A percentile compares a stretch with the other conserved stretches of the same genome.
Evolutionary conservation across 73 alveolate species (phyloP).

Genomic region (Tetrahymena elliotti): DNA sequence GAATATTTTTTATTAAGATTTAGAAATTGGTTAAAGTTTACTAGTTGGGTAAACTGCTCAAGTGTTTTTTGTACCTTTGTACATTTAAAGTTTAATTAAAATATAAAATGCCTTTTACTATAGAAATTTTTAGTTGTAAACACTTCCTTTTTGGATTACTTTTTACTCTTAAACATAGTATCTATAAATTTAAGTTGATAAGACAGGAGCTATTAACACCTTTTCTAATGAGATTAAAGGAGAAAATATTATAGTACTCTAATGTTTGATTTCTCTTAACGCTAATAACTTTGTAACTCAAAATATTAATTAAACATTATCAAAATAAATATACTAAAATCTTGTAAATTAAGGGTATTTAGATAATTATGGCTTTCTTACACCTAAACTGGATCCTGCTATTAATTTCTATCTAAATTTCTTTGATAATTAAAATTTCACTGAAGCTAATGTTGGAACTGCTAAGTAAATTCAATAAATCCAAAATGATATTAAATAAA

Average conservation of each 20-base stretch:
- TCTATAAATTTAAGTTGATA: not conserved
- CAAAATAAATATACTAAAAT: not conserved
- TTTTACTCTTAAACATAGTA: not conserved
- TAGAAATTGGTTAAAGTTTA: not conserved
- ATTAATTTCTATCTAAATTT: not conserved
- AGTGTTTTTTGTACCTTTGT: not conserved
- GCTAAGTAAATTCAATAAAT: not conserved
- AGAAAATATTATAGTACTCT: not conserved
- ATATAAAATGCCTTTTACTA: not conserved
- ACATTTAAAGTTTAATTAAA: not conserved
- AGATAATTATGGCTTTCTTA: not conserved
- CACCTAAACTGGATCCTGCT: not conserved
- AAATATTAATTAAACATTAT: not conserved
- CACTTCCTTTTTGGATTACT: not conserved
- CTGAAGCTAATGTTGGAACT: not conserved
- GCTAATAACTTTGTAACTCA: not conserved
- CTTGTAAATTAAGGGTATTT: not conserved
- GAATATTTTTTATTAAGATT: not conserved
- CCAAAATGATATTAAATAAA: not conserved
- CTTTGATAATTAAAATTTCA: not conserved
- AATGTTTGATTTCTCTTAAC: not conserved
- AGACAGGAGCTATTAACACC: not conserved
- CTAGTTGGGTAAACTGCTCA: not conserved
- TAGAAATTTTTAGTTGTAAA: not conserved
- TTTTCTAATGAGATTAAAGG: not conserved